Evolutionary conservation across 768 basidiomycete species (phyloP).

Genomic region (Tubosaeta sp.): DNA sequence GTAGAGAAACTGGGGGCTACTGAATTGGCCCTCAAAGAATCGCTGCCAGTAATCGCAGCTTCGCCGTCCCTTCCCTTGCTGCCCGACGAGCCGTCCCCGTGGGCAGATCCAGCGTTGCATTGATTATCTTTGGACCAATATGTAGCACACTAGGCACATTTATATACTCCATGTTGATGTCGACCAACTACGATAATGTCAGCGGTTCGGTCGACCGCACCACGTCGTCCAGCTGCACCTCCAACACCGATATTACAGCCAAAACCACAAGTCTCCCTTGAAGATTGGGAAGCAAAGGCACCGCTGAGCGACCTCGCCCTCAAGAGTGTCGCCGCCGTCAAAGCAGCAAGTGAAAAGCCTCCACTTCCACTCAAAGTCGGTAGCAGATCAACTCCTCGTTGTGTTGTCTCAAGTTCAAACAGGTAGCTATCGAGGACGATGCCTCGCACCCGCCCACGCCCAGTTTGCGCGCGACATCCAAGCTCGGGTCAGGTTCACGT

Average conservation of each 20-base stretch:
- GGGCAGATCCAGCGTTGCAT: constrained; percentile 21
- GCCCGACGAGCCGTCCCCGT: constrained; percentile 30
- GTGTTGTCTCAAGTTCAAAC: constrained; percentile 30
- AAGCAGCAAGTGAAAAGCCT: constrained; percentile 53
- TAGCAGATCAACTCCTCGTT: neutral
- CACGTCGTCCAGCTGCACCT: constrained; percentile 26
- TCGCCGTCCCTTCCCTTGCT: constrained; percentile 16
- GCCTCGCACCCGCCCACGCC: constrained; percentile 32
- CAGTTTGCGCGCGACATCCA: constrained; percentile 34
- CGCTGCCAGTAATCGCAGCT: constrained; percentile 7
- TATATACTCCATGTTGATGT: neutral
- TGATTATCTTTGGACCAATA: constrained; percentile 4
- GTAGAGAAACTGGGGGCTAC: constrained; percentile 2
- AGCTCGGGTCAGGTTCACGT: constrained; percentile 40
- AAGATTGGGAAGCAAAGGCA: constrained; percentile 89
- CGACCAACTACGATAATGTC: constrained; percentile 18
- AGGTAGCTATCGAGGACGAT: constrained; percentile 42
- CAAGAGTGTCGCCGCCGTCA: constrained; percentile 60
- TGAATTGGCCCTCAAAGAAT: constrained; percentile 4
- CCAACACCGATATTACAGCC: constrained; percentile 27
- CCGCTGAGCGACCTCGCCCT: constrained; percentile 68
- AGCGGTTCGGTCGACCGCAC: constrained; percentile 15
- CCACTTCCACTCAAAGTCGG: constrained; percentile 76
- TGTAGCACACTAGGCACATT: constrained; percentile 7
- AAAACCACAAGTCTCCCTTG: constrained; percentile 57